Base-by-base conservation (phyloP, 345 rosid genomes). In the Boechera divaricarpa region DNA sequence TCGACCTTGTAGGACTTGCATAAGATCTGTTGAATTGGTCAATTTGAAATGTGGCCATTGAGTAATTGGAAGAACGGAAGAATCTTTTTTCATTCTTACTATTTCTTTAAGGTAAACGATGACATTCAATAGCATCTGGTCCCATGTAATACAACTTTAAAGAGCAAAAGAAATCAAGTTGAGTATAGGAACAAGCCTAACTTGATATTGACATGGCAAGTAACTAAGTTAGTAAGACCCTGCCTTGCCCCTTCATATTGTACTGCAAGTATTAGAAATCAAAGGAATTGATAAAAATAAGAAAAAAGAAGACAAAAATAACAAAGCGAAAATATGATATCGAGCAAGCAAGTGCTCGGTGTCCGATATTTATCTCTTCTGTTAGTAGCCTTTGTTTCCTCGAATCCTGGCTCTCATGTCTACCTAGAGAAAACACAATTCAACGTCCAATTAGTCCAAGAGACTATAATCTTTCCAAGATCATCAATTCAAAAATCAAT, bases 381-480 rank as follows among this genome's bases (percentile, higher is more conserved):
- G 42, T 83, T 82, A 92, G 79, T 94, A 94, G 51, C 97, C 98
- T 76, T 92, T 92, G 90, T 92, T 94, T 79, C 98, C 98, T 41
- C 93, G 90, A 45, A 92, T 94, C 84, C 98, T 84, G 36, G 97
- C 97, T 84, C 97, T 88, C 98, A 92, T 94, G 81, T 94, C 98
- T 81, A 92, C 95, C 94, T 94, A 81, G 52, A 55, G 24, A 33
- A 57, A 16, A 51, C 44, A 72, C 12, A 52, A 53, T 57, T 15
- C 28, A 0, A 48, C 39, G 4, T 36, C 24, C 48, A 54, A 31
- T 39, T 39, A 73, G 44, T 56, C 59, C 36, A 70, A 69, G 21
- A 47, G 0, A 57, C 4, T 42, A 26, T 58, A 31, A 77, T 53
- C 10, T 15, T 53, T 13, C 63, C 15, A 26, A 6, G 54, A 57